Conservation (phyloP, 2,329 filamentous ascomycete species). For the Fusarium irregulare region DNA sequence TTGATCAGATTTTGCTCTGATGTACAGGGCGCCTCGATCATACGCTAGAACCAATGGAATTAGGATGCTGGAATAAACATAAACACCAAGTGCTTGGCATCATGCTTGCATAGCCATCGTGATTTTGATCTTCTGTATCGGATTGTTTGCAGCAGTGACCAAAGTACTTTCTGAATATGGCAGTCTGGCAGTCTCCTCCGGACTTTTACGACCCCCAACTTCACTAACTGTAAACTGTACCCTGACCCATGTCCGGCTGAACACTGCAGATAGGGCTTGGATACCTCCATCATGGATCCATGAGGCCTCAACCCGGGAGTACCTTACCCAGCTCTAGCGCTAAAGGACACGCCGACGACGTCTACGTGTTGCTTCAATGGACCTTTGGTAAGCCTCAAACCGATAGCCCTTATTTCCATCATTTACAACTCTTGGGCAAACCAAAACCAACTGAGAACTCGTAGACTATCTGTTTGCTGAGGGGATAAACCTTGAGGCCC, state of each 20-base stretch:
- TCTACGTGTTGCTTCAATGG: neutral
- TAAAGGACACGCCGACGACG: neutral
- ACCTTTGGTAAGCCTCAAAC: neutral
- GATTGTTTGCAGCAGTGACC: constrained; percentile 1
- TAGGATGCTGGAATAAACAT: neutral
- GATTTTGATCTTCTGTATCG: neutral
- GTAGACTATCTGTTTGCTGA: neutral
- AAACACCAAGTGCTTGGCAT: constrained; percentile 22
- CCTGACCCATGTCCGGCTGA: constrained; percentile 25
- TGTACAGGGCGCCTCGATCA: constrained; percentile 4
- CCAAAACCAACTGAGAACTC: neutral
- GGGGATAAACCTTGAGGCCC: constrained; percentile 8
- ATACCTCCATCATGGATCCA: constrained; percentile 1
- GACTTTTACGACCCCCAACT: constrained; percentile 25
- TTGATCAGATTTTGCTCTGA: constrained; percentile 24
- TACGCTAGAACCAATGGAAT: constrained; percentile 14
- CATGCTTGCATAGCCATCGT: constrained; percentile 18
- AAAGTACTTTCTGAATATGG: constrained; percentile 4
- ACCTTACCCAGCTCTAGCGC: neutral
- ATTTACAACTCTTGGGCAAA: neutral
- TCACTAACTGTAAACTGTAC: neutral
- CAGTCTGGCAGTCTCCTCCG: constrained; percentile 23
- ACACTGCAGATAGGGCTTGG: constrained; percentile 12
- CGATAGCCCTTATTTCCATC: neutral
- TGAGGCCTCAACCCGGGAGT: neutral